Evolutionary conservation across 2,329 filamentous ascomycete species (phyloP).

Genomic region (Epichloe scottii): DNA sequence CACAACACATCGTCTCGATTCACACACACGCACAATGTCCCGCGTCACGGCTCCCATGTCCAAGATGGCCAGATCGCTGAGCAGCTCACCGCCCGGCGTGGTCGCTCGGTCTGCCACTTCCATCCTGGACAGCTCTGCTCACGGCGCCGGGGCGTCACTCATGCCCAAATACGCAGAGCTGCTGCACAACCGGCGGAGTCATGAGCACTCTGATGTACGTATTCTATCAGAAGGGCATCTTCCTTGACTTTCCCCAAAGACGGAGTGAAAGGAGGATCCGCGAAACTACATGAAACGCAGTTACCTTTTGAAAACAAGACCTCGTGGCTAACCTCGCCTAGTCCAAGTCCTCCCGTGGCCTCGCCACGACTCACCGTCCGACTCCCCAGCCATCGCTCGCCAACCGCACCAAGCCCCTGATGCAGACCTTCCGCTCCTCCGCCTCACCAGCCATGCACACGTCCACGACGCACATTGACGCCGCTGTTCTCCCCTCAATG

Average conservation of each 20-base stretch:
- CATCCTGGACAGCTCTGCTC: conserved; percentile 21
- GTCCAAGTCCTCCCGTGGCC: conserved; percentile 23
- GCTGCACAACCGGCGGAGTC: conserved; percentile 22
- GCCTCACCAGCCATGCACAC: conserved; percentile 30
- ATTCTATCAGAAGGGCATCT: background rate
- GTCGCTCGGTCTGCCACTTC: conserved; percentile 18
- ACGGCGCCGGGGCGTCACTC: conserved; percentile 25
- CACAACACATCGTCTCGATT: too few species aligned
- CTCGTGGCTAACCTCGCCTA: conserved; percentile 3
- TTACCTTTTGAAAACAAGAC: background rate
- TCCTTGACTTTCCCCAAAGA: background rate
- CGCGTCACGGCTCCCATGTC: conserved; percentile 35
- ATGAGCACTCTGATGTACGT: conserved; percentile 29
- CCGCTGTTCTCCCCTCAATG: conserved; percentile 38
- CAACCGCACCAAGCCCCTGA: conserved; percentile 39
- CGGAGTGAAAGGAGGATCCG: background rate
- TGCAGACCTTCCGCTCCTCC: conserved; percentile 49
- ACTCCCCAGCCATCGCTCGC: conserved; percentile 30
- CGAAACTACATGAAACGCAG: too few species aligned
- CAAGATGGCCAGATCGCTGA: conserved; percentile 35
- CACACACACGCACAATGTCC: conserved; percentile 25
- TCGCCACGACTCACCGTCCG: conserved; percentile 36
- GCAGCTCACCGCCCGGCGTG: conserved; percentile 27
- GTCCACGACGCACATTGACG: conserved; percentile 33
- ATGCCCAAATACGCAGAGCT: conserved; percentile 38